A percentile compares a stretch with the other conserved stretches of the same genome.
These are phyloP conservation scores for Vaccinium darrowii DNA, from an alignment of 148 eudicot species.

Conservation along the genomic window DNA sequence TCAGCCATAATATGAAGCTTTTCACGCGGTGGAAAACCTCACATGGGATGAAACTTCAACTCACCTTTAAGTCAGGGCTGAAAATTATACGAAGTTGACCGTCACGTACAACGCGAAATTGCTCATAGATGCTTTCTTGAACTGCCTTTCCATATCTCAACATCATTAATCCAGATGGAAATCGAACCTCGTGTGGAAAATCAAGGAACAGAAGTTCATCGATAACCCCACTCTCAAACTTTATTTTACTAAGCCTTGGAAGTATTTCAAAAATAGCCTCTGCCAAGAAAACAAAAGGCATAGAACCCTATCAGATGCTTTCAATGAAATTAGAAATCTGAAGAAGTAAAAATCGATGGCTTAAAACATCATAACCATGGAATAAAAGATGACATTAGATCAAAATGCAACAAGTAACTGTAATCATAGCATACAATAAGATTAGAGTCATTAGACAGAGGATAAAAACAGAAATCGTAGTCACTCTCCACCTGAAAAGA, in stretches of 20 bases:
- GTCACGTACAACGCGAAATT: slow-evolving; percentile 58
- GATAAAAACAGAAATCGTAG: not conserved
- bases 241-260: slow-evolving; percentile 36
- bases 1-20: not conserved
- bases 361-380: not conserved
- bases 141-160: slow-evolving; percentile 52
- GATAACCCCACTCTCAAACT: slow-evolving; percentile 47
- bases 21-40: not conserved
- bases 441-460: not conserved
- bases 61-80: slow-evolving; percentile 54
- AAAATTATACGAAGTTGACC: slow-evolving; percentile 67
- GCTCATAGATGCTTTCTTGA: slow-evolving; percentile 50
- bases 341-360: not conserved
- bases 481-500: not conserved
- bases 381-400: slow-evolving; percentile 2
- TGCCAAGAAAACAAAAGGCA: slow-evolving; percentile 24
- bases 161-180: slow-evolving; percentile 42
- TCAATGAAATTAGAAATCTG: not conserved
- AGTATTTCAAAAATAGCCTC: slow-evolving; percentile 45
- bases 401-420: not conserved
- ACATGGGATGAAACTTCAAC: slow-evolving; percentile 10
- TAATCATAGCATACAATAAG: not conserved
- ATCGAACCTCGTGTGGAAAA: slow-evolving; percentile 34
- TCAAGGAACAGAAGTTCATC: slow-evolving; percentile 61
- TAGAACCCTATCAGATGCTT: slow-evolving; percentile 13